Base-by-base conservation (phyloP, 139 green algal species). In the Tetraselmis chui region DNA sequence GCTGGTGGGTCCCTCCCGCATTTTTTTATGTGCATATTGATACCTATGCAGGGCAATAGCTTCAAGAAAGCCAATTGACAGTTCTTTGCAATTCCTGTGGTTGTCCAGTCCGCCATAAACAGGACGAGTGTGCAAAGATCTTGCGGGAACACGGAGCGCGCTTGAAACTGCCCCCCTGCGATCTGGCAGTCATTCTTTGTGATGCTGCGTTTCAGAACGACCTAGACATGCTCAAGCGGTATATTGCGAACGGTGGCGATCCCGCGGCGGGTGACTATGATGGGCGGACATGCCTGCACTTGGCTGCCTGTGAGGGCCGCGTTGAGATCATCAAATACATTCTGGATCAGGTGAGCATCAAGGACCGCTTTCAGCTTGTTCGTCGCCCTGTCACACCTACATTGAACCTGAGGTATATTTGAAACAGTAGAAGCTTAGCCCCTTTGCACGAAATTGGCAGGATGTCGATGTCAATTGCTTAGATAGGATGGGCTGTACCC, bases 251-350 rank as follows among this genome's bases (percentile, higher is more conserved):
- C 74, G 77, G 81, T 28, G 76, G 81, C 58, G 79, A 93, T 27
- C 67, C 83, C 25, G 78, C 89, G 28, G 81, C 85, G 31, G 80
- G 81, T 23, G 89, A 87, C 81, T 91, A 76, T 32, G 88, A 92
- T 76, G 59, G 79, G 25, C 77, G 88, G 29, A 88, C 83, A 23
- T 78, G 89, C 26, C 76, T 92, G 67, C 88, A 92, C 82, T 59
- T 92, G 32, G 88, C 88, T 2, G 89, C 88, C 1, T 78, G 28
- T n/a, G 30, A 83, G 30, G 87, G 87, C 5, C 78, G 80, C 29
- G 27, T 85, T 1, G 79, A 85, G 1, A 67, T 84, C 23, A 75
- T 81, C 0, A 29, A 79, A 18, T 31, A 32, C 27, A 31, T 84
- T 25, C 25, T 84, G 59, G 84, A 86, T 28, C 29, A 78, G 28